A percentile compares a stretch with the other conserved stretches of the same genome.
Evolutionary conservation across 306 rosid genomes (phyloP).

Genomic region (Citrullus amarus): DNA sequence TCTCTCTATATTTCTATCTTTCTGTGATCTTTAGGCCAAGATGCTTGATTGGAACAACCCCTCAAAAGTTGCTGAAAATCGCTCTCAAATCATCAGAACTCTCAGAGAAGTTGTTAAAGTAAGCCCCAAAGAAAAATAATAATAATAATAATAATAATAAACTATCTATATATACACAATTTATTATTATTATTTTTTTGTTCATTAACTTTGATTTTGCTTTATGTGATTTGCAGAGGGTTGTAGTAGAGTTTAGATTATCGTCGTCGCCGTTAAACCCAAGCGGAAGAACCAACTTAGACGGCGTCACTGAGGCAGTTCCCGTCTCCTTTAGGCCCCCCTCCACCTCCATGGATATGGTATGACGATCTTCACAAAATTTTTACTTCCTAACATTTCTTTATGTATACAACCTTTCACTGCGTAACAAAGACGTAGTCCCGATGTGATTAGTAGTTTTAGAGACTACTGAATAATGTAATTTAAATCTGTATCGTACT

Average conservation of each 20-base stretch:
- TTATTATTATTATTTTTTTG: too few species aligned
- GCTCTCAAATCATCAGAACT: neutral
- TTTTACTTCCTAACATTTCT: neutral
- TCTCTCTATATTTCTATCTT: neutral
- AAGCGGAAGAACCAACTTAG: neutral
- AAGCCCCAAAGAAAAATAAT: neutral
- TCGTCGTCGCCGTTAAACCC: neutral
- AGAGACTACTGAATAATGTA: too few species aligned
- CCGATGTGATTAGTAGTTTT: too few species aligned
- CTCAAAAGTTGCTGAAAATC: neutral
- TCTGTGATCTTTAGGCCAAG: neutral
- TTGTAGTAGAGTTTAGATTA: neutral
- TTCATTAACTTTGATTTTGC: neutral
- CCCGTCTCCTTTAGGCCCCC: slow-evolving; percentile 4
- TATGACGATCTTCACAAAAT: neutral
- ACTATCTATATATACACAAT: too few species aligned
- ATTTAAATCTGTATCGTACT: too few species aligned
- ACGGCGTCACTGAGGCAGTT: neutral
- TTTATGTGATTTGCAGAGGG: neutral
- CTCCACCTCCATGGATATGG: neutral
- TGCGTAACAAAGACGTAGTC: neutral
- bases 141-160: too few species aligned
- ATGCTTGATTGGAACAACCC: neutral
- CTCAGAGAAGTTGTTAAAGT: neutral
- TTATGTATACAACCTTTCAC: neutral